Evolutionary conservation across 2,329 filamentous ascomycete species (phyloP).

Genomic region (Colletotrichum sp.): DNA sequence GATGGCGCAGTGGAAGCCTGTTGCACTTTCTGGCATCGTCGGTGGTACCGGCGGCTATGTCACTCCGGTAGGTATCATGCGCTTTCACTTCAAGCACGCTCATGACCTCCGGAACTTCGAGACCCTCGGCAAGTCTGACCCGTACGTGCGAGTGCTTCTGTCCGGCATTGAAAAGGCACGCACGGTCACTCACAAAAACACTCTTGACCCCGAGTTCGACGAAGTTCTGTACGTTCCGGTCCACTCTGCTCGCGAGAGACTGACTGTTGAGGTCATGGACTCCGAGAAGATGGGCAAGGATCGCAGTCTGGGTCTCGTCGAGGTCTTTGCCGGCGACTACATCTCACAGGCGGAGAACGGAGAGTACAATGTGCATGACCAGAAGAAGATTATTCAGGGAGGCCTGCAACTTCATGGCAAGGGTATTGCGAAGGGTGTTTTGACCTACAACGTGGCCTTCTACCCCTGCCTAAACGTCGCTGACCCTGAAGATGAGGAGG

Average conservation of each 20-base stretch:
- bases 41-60: conserved; percentile 87
- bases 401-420: conserved; percentile 77
- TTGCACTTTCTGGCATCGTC: conserved; percentile 79
- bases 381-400: conserved; percentile 70
- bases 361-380: conserved; percentile 79
- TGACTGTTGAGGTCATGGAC: conserved; percentile 95
- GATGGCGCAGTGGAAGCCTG: conserved; percentile 93
- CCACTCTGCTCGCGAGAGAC: conserved; percentile 80
- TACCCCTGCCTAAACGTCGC: conserved; percentile 87
- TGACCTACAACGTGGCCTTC: conserved; percentile 86
- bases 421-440: conserved; percentile 75
- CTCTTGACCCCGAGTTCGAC: conserved; percentile 93
- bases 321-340: conserved; percentile 79
- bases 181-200: conserved; percentile 95
- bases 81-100: conserved; percentile 87
- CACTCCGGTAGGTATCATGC: conserved; percentile 92
- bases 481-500: conserved; percentile 86
- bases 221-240: conserved; percentile 94
- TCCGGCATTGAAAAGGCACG: conserved; percentile 90
- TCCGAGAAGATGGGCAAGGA: conserved; percentile 92
- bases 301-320: conserved; percentile 81
- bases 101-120: conserved; percentile 88
- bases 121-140: conserved; percentile 95
- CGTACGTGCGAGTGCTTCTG: conserved; percentile 86
- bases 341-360: conserved; percentile 78